Conservation (phyloP, 2,329 filamentous ascomycete genomes). For the Fusarium redolens region DNA sequence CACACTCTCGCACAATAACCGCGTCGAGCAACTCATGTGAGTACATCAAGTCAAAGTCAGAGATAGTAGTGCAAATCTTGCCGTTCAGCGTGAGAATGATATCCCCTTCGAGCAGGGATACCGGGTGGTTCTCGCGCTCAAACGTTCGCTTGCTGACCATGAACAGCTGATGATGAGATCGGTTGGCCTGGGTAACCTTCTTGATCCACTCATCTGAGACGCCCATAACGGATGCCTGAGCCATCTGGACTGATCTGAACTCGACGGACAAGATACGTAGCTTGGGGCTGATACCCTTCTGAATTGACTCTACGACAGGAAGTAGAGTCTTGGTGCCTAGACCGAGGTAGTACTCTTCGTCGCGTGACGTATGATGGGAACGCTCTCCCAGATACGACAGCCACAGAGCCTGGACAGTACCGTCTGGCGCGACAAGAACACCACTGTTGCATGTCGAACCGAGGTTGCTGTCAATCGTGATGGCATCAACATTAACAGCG, state of each 20-base stretch:
- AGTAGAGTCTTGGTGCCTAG: slow-evolving; percentile 88
- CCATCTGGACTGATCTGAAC: slow-evolving; percentile 95
- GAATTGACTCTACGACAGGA: slow-evolving; percentile 88
- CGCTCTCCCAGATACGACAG: slow-evolving; percentile 96
- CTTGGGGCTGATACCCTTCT: slow-evolving; percentile 80
- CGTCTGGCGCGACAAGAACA: slow-evolving; percentile 88
- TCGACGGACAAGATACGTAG: slow-evolving; percentile 94
- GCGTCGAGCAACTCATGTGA: slow-evolving; percentile 85
- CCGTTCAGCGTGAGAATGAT: slow-evolving; percentile 91
- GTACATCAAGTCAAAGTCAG: slow-evolving; percentile 97
- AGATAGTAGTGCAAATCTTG: slow-evolving; percentile 91
- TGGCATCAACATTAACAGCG: slow-evolving; percentile 94
- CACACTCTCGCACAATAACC: slow-evolving; percentile 84
- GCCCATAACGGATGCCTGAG: slow-evolving; percentile 95
- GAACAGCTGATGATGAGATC: slow-evolving; percentile 94
- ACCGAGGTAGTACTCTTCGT: slow-evolving; percentile 96
- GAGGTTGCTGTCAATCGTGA: slow-evolving; percentile 94
- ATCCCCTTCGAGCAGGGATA: slow-evolving; percentile 85
- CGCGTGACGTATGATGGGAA: slow-evolving; percentile 79
- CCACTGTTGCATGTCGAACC: slow-evolving; percentile 94
- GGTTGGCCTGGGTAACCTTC: slow-evolving; percentile 88
- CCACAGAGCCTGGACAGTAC: slow-evolving; percentile 95
- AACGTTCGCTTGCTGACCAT: slow-evolving; percentile 94
- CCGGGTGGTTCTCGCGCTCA: slow-evolving; percentile 62
- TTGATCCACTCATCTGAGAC: slow-evolving; percentile 96